A percentile compares a stretch with the other conserved stretches of the same genome.
Evolutionary conservation across 2,329 filamentous ascomycete species (phyloP).

Genomic region (Drechmeria coniospora): DNA sequence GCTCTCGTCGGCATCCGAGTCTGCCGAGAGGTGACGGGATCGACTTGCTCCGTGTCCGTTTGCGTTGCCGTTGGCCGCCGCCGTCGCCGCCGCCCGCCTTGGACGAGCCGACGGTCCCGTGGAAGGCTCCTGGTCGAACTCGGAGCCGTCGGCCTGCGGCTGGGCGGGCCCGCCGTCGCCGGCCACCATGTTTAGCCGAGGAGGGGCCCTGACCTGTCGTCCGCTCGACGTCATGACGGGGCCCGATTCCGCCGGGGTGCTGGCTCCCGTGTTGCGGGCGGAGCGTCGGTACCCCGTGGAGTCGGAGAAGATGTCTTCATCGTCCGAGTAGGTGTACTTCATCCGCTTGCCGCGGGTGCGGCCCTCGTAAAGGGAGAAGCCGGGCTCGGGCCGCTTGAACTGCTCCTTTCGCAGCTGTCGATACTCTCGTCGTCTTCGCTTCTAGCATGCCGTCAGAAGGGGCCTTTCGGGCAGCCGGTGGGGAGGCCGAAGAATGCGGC

Average conservation of each 20-base stretch:
- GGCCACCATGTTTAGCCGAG: constrained; percentile 48
- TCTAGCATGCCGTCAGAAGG: constrained; percentile 31
- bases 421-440: constrained; percentile 86
- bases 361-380: constrained; percentile 89
- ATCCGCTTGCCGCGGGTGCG: constrained; percentile 90
- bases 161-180: constrained; percentile 31
- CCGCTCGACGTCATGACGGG: constrained; percentile 68
- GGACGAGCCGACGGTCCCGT: constrained; percentile 32
- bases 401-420: constrained; percentile 71
- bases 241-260: constrained; percentile 54
- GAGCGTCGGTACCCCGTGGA: constrained; percentile 48
- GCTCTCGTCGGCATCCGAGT: constrained; percentile 49
- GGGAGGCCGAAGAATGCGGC: background rate
- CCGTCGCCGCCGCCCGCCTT: constrained; percentile 33
- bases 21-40: constrained; percentile 33
- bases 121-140: constrained; percentile 23
- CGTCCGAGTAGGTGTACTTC: constrained; percentile 91
- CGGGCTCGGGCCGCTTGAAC: constrained; percentile 74
- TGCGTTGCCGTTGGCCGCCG: constrained; percentile 28
- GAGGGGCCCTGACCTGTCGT: constrained; percentile 60
- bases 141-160: constrained; percentile 27
- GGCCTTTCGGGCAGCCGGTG: too few relatives aligned
- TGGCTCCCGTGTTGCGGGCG: constrained; percentile 56
- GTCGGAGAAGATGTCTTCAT: constrained; percentile 58
- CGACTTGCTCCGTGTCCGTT: constrained; percentile 28